Evolutionary conservation across 2,329 filamentous ascomycete species (phyloP).

Genomic region (Fusarium continuum): DNA sequence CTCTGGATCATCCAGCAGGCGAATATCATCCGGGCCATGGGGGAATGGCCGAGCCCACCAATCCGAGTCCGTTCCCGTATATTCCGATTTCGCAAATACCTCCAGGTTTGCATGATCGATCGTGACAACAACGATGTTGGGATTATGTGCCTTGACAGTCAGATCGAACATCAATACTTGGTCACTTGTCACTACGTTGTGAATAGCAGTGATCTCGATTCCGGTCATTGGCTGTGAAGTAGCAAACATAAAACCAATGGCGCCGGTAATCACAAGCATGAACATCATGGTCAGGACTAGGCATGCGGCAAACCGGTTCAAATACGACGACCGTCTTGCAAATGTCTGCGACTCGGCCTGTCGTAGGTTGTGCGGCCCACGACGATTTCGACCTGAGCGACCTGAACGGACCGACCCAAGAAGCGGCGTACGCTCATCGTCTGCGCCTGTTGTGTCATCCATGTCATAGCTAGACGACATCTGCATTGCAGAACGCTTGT

Average conservation of each 20-base stretch:
- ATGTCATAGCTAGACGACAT: slow-evolving; percentile 76
- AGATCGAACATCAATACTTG: slow-evolving; percentile 96
- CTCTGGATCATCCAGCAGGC: slow-evolving; percentile 45
- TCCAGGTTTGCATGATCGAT: slow-evolving; percentile 89
- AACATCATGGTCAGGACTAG: slow-evolving; percentile 84
- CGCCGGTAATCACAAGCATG: slow-evolving; percentile 82
- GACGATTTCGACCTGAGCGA: slow-evolving; percentile 66
- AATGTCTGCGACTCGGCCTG: slow-evolving; percentile 79
- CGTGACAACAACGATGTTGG: slow-evolving; percentile 88
- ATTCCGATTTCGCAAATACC: slow-evolving; percentile 92
- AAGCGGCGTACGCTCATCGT: slow-evolving; percentile 89
- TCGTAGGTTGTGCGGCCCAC: slow-evolving; percentile 65
- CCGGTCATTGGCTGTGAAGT: slow-evolving; percentile 87
- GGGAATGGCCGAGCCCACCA: slow-evolving; percentile 61
- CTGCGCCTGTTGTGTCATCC: slow-evolving; percentile 80
- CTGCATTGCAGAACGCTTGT: slow-evolving; percentile 65
- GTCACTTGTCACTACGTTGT: slow-evolving; percentile 91
- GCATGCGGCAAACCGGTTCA: slow-evolving; percentile 84
- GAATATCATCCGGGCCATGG: slow-evolving; percentile 42
- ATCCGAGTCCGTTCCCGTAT: slow-evolving; percentile 75
- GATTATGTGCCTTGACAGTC: slow-evolving; percentile 87
- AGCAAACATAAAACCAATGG: slow-evolving; percentile 88
- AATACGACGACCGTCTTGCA: slow-evolving; percentile 68
- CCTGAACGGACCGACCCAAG: slow-evolving; percentile 68
- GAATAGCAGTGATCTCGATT: slow-evolving; percentile 81